Evolutionary conservation across 2,329 filamentous ascomycete species (phyloP).

Genomic region (Fusarium compactum): DNA sequence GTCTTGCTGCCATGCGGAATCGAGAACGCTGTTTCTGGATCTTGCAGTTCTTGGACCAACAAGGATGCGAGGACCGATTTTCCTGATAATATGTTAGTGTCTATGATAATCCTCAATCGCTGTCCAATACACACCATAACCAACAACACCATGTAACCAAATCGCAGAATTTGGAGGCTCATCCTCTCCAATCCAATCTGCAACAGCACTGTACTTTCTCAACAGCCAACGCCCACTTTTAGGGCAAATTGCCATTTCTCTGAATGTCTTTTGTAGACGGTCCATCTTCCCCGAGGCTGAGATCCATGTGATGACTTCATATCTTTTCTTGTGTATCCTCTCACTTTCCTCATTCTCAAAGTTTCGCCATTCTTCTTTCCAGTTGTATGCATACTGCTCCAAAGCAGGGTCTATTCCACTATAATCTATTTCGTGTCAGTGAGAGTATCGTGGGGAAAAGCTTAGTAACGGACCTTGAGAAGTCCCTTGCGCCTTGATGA

Average conservation of each 20-base stretch:
- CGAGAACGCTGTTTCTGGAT: rapidly evolving
- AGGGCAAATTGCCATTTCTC: not conserved
- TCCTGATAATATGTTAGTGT: rapidly evolving
- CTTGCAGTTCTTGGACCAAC: not conserved
- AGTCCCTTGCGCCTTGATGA: not conserved
- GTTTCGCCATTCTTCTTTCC: not conserved
- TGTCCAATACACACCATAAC: not conserved
- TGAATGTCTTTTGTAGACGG: not conserved
- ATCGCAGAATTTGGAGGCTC: conserved; percentile 2
- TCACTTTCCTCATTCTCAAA: not conserved
- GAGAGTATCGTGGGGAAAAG: rapidly evolving
- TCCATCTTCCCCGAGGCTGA: not conserved
- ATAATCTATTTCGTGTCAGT: not conserved
- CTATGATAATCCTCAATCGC: rapidly evolving
- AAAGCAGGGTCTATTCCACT: rapidly evolving
- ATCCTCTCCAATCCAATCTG: conserved; percentile 12
- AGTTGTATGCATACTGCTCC: not conserved
- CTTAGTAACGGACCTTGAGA: rapidly evolving
- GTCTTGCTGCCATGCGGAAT: not conserved
- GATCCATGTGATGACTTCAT: not conserved
- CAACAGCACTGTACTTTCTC: not conserved
- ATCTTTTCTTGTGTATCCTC: not conserved
- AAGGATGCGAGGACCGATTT: conserved; percentile 3
- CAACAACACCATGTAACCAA: conserved; percentile 4
- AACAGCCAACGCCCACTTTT: conserved; percentile 13